Evolutionary conservation across 768 basidiomycete species (phyloP), one percentile per base, ranked within the genome.

Genomic region (Hemileccinum impolitum): DNA sequence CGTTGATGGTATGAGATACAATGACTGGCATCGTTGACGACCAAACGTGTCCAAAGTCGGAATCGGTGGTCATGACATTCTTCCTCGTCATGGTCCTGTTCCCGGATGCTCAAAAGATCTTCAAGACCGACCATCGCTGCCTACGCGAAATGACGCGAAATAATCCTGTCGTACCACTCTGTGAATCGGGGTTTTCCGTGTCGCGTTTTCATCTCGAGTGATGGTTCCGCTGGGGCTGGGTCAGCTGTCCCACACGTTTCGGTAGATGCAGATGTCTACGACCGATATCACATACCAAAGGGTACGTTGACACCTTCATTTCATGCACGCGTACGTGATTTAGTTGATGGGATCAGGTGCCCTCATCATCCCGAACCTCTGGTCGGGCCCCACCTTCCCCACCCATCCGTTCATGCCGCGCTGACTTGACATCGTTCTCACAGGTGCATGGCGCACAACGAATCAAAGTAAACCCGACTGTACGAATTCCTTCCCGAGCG

Each of bases 221-320:
- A 43, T 8, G 11, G 7, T 30, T 30, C 7, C 28, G 4, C 11
- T 30, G 26, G 4, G 26, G 26, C 9, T 11, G 39, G 18, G 12
- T 19, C 34, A 57, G 66, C 62, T 8, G 21, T 69, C 17, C 61
- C 68, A 1, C 70, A 70, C 48, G 45, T 49, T 12, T 31, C 59
- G 1, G 70, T 70, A 1, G 53, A 70, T 40, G 73, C 70, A 36
- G 75, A 76, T 37, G 49, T 68, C 23, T 76, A 75, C 47, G 61
- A 66, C 19, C 70, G 73, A 12, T 76, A 77, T 50, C 60, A 74
- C 9, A 83, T 84, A 40, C 81, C 80, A 8, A 70, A 72, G 47
- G 52, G 49, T 47, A 30, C 21, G 39, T 56, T 39, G 23, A 23
- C 13, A 30, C 9, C 9, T 30, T 9, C 28, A 30, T 30, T n/a